Conservation (phyloP, 1,284 basidiomycete species). For the Butyriboletus appendiculatus region DNA sequence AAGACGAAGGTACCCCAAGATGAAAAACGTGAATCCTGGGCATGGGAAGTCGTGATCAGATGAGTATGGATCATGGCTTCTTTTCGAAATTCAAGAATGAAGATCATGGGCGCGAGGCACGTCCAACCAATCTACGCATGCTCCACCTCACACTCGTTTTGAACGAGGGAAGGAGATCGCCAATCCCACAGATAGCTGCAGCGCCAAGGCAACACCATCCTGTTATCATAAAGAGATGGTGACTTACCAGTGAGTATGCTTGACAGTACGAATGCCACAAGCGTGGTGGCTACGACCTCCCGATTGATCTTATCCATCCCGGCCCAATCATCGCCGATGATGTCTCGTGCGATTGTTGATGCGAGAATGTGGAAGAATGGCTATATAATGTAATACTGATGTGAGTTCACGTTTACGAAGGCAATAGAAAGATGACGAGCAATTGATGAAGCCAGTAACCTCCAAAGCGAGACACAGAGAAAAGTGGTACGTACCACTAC, state of each 20-base stretch:
- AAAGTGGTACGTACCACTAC: constrained; percentile 68
- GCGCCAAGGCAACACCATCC: neutral
- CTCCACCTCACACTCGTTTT: neutral
- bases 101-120: neutral
- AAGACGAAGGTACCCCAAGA: constrained; percentile 82
- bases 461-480: neutral
- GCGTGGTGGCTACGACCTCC: constrained; percentile 87
- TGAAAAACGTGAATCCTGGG: constrained; percentile 78
- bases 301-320: constrained; percentile 64
- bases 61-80: neutral
- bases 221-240: neutral
- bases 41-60: constrained; percentile 9
- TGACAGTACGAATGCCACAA: constrained; percentile 88
- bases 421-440: neutral
- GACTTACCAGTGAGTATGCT: constrained; percentile 83
- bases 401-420: neutral
- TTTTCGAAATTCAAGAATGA: constrained; percentile 18
- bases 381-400: constrained; percentile 37
- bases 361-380: constrained; percentile 97
- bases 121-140: constrained; percentile 1
- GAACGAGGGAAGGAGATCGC: too few relatives aligned
- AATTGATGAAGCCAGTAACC: neutral
- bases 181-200: neutral
- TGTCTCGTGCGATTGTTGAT: constrained; percentile 68
- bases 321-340: constrained; percentile 39